Evolutionary conservation across 1,284 basidiomycete genomes (phyloP), one percentile per base, ranked within the genome.

Genomic region (Meripilus lineatus): DNA sequence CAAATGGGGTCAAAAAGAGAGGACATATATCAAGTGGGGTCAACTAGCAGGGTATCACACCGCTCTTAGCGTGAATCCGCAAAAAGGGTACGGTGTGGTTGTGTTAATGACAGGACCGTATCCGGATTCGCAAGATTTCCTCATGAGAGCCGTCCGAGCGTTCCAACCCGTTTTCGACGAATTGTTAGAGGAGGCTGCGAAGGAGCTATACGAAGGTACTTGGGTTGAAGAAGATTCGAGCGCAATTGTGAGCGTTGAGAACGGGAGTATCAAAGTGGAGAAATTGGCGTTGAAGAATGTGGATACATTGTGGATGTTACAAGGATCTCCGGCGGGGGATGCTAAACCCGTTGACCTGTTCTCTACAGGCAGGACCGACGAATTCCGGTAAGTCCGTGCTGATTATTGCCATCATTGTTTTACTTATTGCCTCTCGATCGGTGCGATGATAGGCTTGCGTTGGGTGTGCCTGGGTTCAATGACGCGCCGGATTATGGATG

Each of bases 71-170:
- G 48, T 78, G 38, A 64, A 72, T 42, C 71, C 72, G 2, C 66
- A 66, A n/a, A 65, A 66, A 20, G 67, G 67, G 0, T 74, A 70
- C 40, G 74, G 72, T 1, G 61, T 77, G 37, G 60, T 74, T 28
- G 61, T 75, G 1, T 65, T 78, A 32, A 54, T 71, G 41, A 68
- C 70, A 0, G 72, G 71, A 3, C 62, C 56, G 14, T 67, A 68
- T 42, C 53, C 58, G 6, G 65, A 72, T 45, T 61, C 69, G 1
- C 52, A 51, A 14, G 53, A 52, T 28, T 55, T 76, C 33, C 63
- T 68, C 1, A 64, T 63, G 36, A 60, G 70, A 30, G 62, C 63
- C 7, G 63, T 69, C 15, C 58, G 59, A 22, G 58, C 62, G 30
- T 60, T 72, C 45, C 68, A 75, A 43, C 63, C 67, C 0, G 66